Base-by-base conservation (phyloP, 1,139 yeast species). In the Kodamaea sp. region DNA sequence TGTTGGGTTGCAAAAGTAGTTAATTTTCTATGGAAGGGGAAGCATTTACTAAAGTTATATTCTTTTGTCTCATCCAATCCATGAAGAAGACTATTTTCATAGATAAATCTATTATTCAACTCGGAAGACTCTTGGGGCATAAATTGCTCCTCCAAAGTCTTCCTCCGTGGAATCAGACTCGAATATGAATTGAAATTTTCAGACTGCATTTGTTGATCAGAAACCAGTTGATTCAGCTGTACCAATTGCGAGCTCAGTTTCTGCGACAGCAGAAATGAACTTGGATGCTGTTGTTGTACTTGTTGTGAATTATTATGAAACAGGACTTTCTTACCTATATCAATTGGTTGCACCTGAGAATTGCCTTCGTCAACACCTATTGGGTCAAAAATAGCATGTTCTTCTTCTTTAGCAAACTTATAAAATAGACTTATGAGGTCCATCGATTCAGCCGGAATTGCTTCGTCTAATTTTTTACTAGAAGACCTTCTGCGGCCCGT, bases 1-100 rank as follows among this genome's bases (percentile, higher is more conserved):
- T 79, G 78, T 48, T 82, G 90, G 0, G 92, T 82, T 20, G 75
- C 73, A 56, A 75, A 82, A 29, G 81, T 79, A 30, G 76, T 70
- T 37, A 80, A 70, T 53, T 83, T 82, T 41, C 96, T 68, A 57
- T 84, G 86, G 42, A 81, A 77, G 1, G 97, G 97, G 62, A 87
- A 89, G 50, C 94, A 86, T 52, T 81, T 83, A 11, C 82, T 79
- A 59, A 81, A 87, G 42, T 81, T 72, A 47, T 76, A 70, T 56
- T 86, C 95, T 44, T 76, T 75, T 34, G 65, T 65, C 47, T 73
- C 75, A 43, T 62, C 64, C 25, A 64, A 52, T 24, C 54, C 55
- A 35, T 55, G 47, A 9, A 58, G 46, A n/a, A 57, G 42, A 29
- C 48, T 48, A 35, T 54, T 53, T 45, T 62, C 68, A 35, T 52